phyloP scores from a whole-genome alignment of 306 rosid genomes.

The Echinosophora koreensis region DNA sequence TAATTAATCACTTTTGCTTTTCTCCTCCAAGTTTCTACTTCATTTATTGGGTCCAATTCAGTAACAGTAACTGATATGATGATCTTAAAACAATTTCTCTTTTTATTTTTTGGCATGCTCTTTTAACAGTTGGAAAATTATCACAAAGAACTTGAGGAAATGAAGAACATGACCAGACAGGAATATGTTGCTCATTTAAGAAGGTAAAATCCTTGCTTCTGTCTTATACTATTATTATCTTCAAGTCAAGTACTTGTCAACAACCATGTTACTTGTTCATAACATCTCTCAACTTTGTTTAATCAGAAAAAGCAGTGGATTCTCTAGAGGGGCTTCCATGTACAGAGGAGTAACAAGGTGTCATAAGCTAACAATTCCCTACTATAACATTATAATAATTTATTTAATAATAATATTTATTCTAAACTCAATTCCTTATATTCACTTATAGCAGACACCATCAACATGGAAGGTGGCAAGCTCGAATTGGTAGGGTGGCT shows the following conservation, averaged over 20 bases:
- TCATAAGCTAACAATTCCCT: conserved; percentile 31
- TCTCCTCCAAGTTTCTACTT: conserved; percentile 31
- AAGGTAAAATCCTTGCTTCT: conserved; percentile 57
- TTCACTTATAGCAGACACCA: conserved; percentile 75
- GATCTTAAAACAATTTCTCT: neutral
- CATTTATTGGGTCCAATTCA: neutral
- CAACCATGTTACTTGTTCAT: conserved; percentile 19
- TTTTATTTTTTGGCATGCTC: neutral
- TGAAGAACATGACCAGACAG: conserved; percentile 87
- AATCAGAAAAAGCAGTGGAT: conserved; percentile 89
- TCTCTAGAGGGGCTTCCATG: conserved; percentile 93
- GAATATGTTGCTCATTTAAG: conserved; percentile 92
- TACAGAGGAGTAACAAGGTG: conserved; percentile 99
- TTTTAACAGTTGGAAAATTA: conserved; percentile 74
- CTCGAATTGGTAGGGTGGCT: conserved; percentile 93
- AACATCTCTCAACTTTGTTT: conserved; percentile 13
- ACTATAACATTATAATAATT: conserved; percentile 18
- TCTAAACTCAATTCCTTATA: neutral
- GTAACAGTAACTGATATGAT: conserved; percentile 25
- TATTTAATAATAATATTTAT: conserved; percentile 9
- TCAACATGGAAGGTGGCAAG: conserved; percentile 99
- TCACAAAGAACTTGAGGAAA: conserved; percentile 78
- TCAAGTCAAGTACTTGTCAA: neutral
- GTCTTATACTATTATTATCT: conserved; percentile 9
- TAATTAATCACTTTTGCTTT: conserved; percentile 29